Base-by-base conservation (phyloP, 129 eudicot species). In the Flaveria bidentis region DNA sequence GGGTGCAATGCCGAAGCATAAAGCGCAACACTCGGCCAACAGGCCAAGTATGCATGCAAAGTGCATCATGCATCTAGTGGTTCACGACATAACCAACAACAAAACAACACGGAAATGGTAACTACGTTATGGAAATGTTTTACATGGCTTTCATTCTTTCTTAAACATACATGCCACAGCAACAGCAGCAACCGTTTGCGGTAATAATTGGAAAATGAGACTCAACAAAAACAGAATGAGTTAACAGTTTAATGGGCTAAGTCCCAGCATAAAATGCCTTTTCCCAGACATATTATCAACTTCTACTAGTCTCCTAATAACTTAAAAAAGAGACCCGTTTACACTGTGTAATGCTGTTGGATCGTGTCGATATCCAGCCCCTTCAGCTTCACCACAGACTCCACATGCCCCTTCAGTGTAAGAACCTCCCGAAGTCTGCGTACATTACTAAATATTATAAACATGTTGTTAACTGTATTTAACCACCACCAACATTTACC, bases 381-480 rank as follows among this genome's bases (percentile, higher is more conserved):
- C 78, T 92, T 92, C 28, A 92, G 93, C 88, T 92, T 92, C 87
- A 89, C 98, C 67, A 93, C 97, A 0, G 97, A 92, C 76, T 93
- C 98, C n/a, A 93, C 98, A 42, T 93, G 98, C 45, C 98, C 98
- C 85, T 93, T 93, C 64, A 93, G 92, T 4, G 98, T 93, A 65
- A 86, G 95, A 80, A 93, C 81, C 89, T 93, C 98, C 28, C 98
- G 84, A 36, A 93, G 95, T 90, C 98, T 92, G 66, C 87, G 46
- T 68, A 65, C 17, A 15, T 58, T 41, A 53, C 2, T 23, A 47
- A 9, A 41, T 17, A 4, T 17, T 25, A 22, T 61, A 23, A 76
- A 30, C 46, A 63, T 30, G 46, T 14, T 63, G 28, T 1, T 26
- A 36, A 36, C 41, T 36, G 10, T 25, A 28, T 5, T 25, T 25